These are phyloP conservation scores for Tetrapisispora iriomotensis DNA, from an alignment of 805 yeast species.

Conservation along the genomic window DNA sequence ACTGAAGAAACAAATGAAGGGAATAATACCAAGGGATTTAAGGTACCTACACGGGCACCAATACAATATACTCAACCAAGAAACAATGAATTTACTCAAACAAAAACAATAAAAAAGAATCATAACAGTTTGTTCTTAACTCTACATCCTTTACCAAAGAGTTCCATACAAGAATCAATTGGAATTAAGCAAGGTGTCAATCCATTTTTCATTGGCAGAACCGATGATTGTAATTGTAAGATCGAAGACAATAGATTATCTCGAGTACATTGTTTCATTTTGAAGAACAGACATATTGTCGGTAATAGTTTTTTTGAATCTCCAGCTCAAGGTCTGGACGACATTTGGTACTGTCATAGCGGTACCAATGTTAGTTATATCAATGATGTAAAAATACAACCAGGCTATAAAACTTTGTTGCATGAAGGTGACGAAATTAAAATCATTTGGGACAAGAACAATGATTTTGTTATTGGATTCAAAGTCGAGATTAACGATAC, in stretches of 20 bases:
- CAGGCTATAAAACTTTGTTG: constrained; percentile 51
- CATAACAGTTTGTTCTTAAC: constrained; percentile 41
- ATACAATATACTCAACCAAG: constrained; percentile 24
- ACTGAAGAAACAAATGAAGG: constrained; percentile 6
- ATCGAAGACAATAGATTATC: constrained; percentile 72
- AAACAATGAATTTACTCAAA: constrained; percentile 14
- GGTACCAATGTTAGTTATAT: constrained; percentile 75
- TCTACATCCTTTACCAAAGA: constrained; percentile 41
- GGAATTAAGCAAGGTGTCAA: constrained; percentile 58
- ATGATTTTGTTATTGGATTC: constrained; percentile 45
- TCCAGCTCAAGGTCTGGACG: constrained; percentile 65
- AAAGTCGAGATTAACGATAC: constrained; percentile 44
- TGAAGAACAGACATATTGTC: constrained; percentile 53
- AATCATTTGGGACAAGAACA: constrained; percentile 51
- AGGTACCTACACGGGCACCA: constrained; percentile 22
- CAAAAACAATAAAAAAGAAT: constrained; percentile 5
- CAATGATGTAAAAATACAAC: constrained; percentile 48
- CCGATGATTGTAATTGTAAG: constrained; percentile 47
- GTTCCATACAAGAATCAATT: constrained; percentile 39
- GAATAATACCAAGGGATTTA: constrained; percentile 16
- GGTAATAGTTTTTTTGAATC: constrained; percentile 50
- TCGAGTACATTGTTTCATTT: constrained; percentile 67
- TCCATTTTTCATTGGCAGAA: constrained; percentile 67
- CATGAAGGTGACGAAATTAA: constrained; percentile 57
- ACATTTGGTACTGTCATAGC: constrained; percentile 69